Evolutionary conservation across 371 early-diverging fungal genomes (phyloP).

Genomic region (Apophysomyces elegans): DNA sequence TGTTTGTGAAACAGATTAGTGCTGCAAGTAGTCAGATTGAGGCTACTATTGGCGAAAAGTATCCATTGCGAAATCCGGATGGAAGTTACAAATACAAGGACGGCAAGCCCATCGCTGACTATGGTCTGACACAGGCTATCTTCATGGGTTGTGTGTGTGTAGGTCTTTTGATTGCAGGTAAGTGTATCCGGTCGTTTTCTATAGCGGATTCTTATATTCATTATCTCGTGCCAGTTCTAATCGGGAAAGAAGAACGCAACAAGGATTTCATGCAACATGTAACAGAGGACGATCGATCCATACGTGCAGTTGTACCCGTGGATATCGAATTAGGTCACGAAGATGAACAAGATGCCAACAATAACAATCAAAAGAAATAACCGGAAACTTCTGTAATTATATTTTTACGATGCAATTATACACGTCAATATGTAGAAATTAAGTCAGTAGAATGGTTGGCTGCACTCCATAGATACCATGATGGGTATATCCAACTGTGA

Average conservation of each 20-base stretch:
- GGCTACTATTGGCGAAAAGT: slow-evolving; percentile 62
- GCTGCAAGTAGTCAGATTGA: slow-evolving; percentile 73
- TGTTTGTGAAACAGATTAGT: slow-evolving; percentile 41
- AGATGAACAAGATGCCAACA: slow-evolving; percentile 32
- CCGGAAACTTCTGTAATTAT: background rate
- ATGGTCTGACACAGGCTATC: slow-evolving; percentile 67
- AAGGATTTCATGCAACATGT: slow-evolving; percentile 41
- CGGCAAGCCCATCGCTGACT: slow-evolving; percentile 61
- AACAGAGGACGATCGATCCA: slow-evolving; percentile 31
- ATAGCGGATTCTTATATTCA: background rate
- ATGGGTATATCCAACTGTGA: too few species aligned
- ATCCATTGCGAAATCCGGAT: slow-evolving; percentile 37
- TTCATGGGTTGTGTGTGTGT: slow-evolving; percentile 64
- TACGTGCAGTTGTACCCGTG: slow-evolving; percentile 21
- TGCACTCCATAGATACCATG: too few species aligned
- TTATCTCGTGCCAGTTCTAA: slow-evolving; percentile 22
- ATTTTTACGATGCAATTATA: too few species aligned
- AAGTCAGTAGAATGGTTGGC: too few species aligned
- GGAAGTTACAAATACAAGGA: slow-evolving; percentile 36
- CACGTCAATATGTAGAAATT: too few species aligned
- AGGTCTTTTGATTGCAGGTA: slow-evolving; percentile 44
- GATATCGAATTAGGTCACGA: slow-evolving; percentile 27
- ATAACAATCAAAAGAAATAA: background rate
- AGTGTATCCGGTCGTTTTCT: background rate
- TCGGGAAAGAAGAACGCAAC: slow-evolving; percentile 51